Evolutionary conservation across 116 monocot genomes (phyloP), one percentile per base, ranked within the genome.

Genomic region (Zostera marina): DNA sequence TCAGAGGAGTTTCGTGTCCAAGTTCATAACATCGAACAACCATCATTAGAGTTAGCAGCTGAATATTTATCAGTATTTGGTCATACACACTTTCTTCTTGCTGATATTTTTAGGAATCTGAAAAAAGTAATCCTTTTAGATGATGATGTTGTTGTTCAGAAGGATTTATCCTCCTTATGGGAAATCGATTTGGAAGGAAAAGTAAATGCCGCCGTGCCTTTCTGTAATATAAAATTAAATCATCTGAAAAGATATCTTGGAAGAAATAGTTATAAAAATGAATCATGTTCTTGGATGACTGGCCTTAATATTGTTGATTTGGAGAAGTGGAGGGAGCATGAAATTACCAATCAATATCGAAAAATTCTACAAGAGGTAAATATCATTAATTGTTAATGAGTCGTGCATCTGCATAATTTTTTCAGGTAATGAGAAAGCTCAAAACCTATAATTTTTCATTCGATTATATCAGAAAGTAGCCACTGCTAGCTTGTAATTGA

Each of bases 131-230:
- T 96, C 40, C 55, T 96, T 52, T 78, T 96, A 56, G 96, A 82
- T 72, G 96, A 96, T 76, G 96, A 96, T 80, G 70, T 94, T 45
- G 73, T 94, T 19, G 72, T 94, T 61, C 94, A 94, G 66, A 25
- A 60, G 58, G 94, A 94, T 56, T 70, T 94, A 22, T 79, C 82
- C 53, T 56, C 72, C 9, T 70, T 94, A 44, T 94, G 94, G 94
- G 59, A 68, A 38, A 51, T 82, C 61, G 79, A 88, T 53, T 60
- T 94, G 82, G 69, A 75, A 52, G 89, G 76, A 14, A 96, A 96
- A 72, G 85, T 89, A 16, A 83, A 76, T 78, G 96, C 82, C 70
- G 96, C 96, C 17, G 53, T 80, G 17, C 55, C 74, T 41, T 80
- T 80, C 71, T 96, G 96, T 60, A 60, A 68, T 32, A 54, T 96